A percentile compares a stretch with the other conserved stretches of the same genome.
phyloP scores from a whole-genome alignment of 768 basidiomycete species.

The Tulasnella sp. region DNA sequence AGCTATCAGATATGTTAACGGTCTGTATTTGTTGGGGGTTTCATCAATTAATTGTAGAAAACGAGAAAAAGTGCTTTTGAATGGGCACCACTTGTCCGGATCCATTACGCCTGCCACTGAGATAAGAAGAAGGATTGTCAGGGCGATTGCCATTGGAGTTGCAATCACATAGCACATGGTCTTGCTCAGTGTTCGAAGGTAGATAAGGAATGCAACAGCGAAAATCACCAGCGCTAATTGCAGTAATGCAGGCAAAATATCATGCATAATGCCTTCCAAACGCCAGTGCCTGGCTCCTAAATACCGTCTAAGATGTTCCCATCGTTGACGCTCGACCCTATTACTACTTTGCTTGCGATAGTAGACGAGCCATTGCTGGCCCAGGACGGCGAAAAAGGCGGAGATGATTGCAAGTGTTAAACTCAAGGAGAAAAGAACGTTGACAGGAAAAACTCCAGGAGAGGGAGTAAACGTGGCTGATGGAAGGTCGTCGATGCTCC shows the following conservation, averaged over 20 bases:
- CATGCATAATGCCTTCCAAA: background rate
- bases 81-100: background rate
- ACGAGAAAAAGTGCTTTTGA: background rate
- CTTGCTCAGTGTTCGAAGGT: background rate
- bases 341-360: background rate
- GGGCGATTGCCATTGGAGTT: background rate
- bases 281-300: background rate
- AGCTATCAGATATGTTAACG: background rate
- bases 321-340: background rate
- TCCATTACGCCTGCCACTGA: background rate
- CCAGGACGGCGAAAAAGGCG: background rate
- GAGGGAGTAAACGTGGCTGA: background rate
- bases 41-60: background rate
- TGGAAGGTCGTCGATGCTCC: background rate
- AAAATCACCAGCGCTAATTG: background rate
- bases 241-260: background rate
- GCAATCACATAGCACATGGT: background rate
- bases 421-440: background rate
- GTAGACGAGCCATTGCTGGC: background rate
- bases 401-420: background rate
- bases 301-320: background rate
- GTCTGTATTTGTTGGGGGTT: background rate
- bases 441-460: background rate
- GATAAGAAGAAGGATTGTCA: background rate
- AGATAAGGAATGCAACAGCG: background rate